A percentile compares a stretch with the other conserved stretches of the same genome.
phyloP scores from a whole-genome alignment of 2,329 filamentous ascomycete species.

The Atkinsonella hypoxylon region DNA sequence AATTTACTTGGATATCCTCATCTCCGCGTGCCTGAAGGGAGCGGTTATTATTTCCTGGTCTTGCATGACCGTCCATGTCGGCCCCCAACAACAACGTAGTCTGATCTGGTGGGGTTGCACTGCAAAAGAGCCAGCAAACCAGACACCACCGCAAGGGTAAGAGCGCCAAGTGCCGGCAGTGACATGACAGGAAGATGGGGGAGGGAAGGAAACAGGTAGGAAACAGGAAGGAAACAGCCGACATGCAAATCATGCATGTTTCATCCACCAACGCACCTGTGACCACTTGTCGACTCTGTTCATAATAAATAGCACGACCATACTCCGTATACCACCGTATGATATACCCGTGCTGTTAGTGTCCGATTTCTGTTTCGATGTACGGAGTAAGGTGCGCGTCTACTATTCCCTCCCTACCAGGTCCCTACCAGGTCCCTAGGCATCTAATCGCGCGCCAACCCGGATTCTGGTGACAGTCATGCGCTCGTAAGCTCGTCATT shows the following conservation, averaged over 20 bases:
- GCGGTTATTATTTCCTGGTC: background rate
- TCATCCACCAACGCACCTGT: background rate
- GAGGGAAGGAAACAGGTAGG: background rate
- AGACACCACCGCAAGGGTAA: background rate
- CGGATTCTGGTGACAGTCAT: too few species aligned
- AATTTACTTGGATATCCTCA: background rate
- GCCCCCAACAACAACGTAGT: background rate
- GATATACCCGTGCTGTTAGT: too few species aligned
- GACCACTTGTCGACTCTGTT: too few species aligned
- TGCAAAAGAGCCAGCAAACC: background rate
- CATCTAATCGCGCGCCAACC: too few species aligned
- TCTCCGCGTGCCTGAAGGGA: too few species aligned
- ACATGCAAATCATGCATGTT: slow-evolving; percentile 1
- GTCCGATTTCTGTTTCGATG: too few species aligned
- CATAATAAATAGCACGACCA: too few species aligned
- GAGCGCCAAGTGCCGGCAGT: background rate
- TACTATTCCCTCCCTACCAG: too few species aligned
- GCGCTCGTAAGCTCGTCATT: too few species aligned
- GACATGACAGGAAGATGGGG: background rate
- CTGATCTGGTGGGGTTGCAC: background rate
- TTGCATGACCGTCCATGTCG: background rate
- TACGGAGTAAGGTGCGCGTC: too few species aligned
- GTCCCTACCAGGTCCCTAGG: too few species aligned
- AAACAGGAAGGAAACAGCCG: background rate
- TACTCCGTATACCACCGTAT: too few species aligned